Evolutionary conservation across 2,329 filamentous ascomycete species (phyloP), one percentile per base, ranked within the genome.

Genomic region (Teratosphaeria gauchensis): DNA sequence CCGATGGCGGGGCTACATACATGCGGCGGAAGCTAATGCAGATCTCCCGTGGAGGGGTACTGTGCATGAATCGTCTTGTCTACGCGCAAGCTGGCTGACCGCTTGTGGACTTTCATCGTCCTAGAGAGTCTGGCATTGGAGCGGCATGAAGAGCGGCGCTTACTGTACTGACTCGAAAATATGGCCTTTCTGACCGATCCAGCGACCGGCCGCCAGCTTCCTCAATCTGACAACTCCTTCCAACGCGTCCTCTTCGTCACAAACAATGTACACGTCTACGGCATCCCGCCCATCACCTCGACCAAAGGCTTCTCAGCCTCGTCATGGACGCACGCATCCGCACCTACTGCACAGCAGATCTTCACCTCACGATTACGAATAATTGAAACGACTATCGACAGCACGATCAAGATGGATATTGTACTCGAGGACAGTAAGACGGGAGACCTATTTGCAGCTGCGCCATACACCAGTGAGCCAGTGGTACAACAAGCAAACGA

Each of bases 221-320:
- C 63, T 81, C 28, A 90, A 65, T 86, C 88, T 58, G 72, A 83
- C 56, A 88, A 89, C 70, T 87, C 90, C 67, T 92, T 95, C 75
- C 89, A 94, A 75, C 86, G 90, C 72, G 80, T 94, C 71, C 86
- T 95, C 72, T 92, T 90, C 81, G 78, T 91, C 72, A 83, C 86
- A 63, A 77, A 81, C 68, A 78, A 81, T 64, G 87, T 94, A 63
- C 89, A 95, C 77, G 82, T 95, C 78, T 96, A 95, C 80, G 85
- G 87, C 69, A 91, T 95, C 72, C 90, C 90, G 19, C 90, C 90
- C 28, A 79, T 91, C 59, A 81, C 86, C 52, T 87, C 86, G 19
- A 90, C 85, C 67, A 87, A 88, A 72, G 90, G 90, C 72, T 88
- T 95, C 79, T 82, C 81, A 38, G 90, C 91, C 60, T 80, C 85